A percentile compares a stretch with the other conserved stretches of the same genome.
Evolutionary conservation across 768 basidiomycete genomes (phyloP).

Genomic region (Russula vinacea): DNA sequence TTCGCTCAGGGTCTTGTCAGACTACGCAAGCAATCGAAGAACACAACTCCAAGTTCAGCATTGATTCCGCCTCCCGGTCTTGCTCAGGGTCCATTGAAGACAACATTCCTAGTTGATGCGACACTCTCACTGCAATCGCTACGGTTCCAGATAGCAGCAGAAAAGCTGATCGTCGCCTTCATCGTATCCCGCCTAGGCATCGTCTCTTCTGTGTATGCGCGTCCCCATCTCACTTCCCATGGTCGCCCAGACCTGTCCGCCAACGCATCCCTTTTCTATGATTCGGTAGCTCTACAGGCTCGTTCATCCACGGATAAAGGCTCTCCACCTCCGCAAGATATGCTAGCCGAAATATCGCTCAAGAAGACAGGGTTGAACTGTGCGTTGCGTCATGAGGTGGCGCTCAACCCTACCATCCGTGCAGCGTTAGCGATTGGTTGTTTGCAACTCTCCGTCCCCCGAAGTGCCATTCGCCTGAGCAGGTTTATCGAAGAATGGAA

Average conservation of each 20-base stretch:
- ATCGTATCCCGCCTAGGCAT: constrained; percentile 44
- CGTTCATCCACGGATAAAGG: constrained; percentile 46
- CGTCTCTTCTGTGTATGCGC: constrained; percentile 35
- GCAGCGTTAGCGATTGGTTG: constrained; percentile 46
- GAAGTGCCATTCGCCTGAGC: constrained; percentile 76
- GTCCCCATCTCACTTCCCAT: constrained; percentile 34
- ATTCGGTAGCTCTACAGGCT: constrained; percentile 56
- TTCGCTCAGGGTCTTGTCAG: constrained; percentile 26
- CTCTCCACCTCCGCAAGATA: constrained; percentile 47
- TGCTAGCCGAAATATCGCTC: constrained; percentile 60
- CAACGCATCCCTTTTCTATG: constrained; percentile 49
- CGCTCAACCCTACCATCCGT: constrained; percentile 41
- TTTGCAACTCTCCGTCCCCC: constrained; percentile 61
- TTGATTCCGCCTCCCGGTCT: not conserved
- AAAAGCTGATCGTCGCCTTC: constrained; percentile 65
- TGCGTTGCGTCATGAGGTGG: constrained; percentile 47
- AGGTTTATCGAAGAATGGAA: constrained; percentile 81
- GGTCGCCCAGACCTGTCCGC: constrained; percentile 41
- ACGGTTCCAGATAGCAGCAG: constrained; percentile 62
- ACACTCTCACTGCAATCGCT: constrained; percentile 45
- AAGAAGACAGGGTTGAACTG: constrained; percentile 46
- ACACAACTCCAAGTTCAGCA: not conserved
- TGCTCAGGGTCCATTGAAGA: constrained; percentile 5
- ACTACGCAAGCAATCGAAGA: constrained; percentile 9
- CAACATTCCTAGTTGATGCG: constrained; percentile 38